Conservation (phyloP, 805 yeast species). For the Zygosaccharomyces bailii region DNA sequence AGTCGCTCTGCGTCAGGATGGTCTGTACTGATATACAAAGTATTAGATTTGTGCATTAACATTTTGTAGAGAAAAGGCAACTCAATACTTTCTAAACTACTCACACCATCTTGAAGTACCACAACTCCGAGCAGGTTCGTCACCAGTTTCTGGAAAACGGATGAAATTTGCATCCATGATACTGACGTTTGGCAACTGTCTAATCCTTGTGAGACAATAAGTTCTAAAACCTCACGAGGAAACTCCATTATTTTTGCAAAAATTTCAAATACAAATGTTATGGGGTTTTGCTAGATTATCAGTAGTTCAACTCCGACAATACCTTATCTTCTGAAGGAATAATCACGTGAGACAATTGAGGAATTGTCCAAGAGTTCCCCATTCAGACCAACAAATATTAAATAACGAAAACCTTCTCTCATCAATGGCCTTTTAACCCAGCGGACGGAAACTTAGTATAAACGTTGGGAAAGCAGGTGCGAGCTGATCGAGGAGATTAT, state of each 20-base stretch:
- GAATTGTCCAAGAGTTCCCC: not conserved
- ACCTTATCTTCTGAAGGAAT: not conserved
- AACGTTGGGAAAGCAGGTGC: no score
- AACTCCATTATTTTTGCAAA: conserved; percentile 13
- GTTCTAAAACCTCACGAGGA: conserved; percentile 30
- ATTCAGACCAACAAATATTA: not conserved
- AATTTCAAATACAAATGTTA: not conserved
- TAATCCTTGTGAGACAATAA: conserved; percentile 21
- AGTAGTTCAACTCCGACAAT: not conserved
- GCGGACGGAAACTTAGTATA: no score
- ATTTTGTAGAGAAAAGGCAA: conserved; percentile 16
- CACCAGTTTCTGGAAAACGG: conserved; percentile 15
- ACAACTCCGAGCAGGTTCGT: conserved; percentile 24
- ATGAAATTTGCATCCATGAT: conserved; percentile 26
- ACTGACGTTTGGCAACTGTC: conserved; percentile 26
- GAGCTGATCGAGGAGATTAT: no score
- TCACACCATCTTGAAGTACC: conserved; percentile 20
- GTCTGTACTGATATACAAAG: conserved; percentile 17
- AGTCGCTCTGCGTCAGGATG: conserved; percentile 10
- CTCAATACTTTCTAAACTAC: not conserved
- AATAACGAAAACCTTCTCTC: not conserved
- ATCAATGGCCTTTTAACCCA: not conserved
- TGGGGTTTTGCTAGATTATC: not conserved
- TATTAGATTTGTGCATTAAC: conserved; percentile 17
- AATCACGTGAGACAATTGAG: not conserved